Evolutionary conservation across 352 stramenopile species (phyloP), one percentile per base, ranked within the genome.

Genomic region (Phytophthora constricta): DNA sequence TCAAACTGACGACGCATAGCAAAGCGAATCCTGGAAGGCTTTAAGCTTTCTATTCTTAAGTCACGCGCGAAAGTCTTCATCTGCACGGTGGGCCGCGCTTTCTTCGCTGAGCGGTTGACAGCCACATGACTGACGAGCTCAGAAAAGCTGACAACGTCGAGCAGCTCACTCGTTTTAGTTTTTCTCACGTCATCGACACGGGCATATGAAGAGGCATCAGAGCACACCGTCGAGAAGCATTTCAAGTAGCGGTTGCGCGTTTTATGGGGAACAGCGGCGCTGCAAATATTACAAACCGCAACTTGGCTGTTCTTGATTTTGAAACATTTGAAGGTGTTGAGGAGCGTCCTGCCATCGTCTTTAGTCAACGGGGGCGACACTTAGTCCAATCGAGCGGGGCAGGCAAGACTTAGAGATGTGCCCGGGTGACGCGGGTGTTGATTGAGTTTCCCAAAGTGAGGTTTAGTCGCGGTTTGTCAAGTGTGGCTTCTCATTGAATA

Each of bases 311-410:
- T 48, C 5, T 26, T 48, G 17, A 48, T 11, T 26, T 25, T 48
- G 17, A 48, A 48, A 0, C 3, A 14, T 19, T 48, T 48, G 42
- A 48, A 48, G 42, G 42, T 26, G 17, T 25, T 5, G 5, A 48
- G 42, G 5, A 48, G 42, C 5, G 20, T 22, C 4, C 4, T 13
- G 42, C 17, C 42, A 26, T 48, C n/a, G 4, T 26, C 42, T 10
- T 48, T 48, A 68, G 70, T 87, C 58, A 84, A 16, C 10, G 34
- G n/a, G 4, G 34, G 34, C 34, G 9, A 42, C 3, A 42, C 34
- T 17, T 13, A 16, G 4, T 42, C 34, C 34, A 42, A 13, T 42
- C 34, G 34, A 13, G 7, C 31, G 31, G 5, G 31, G 31, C 7
- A 13, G 31, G 31, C 31, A 37, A n/a, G n/a, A n/a, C n/a, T n/a